Evolutionary conservation across 140 eudicot species (phyloP), one percentile per base, ranked within the genome.

Genomic region (Ambrosia hybrid): DNA sequence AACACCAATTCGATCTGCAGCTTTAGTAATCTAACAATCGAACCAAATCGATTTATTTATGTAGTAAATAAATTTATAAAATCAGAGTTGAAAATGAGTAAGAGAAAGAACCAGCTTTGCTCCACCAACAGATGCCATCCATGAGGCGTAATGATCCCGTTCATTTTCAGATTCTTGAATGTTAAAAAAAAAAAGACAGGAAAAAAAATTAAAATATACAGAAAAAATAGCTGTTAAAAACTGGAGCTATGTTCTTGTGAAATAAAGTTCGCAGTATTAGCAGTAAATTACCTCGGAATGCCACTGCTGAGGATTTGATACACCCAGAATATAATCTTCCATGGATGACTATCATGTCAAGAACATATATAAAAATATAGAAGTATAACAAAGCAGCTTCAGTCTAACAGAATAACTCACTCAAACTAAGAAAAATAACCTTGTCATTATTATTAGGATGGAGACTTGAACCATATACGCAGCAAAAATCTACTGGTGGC

Each of bases 251-350:
- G 48, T 68, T 68, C 59, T 12, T 45, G 67, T 12, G 39, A 41
- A 36, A 17, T 30, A 67, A 52, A n/a, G 14, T 36, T 70, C 3
- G 37, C 15, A 21, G 21, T 17, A 73, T 34, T 14, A 36, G 38
- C 15, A 9, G 72, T 21, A 66, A 57, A 65, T 33, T 49, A 85
- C 98, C 89, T 89, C 88, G 12, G 91, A 43, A 77, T 93, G 98
- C 98, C 98, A 93, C 73, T 90, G 82, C 38, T 69, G 81, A 82
- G 98, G 98, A 87, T 93, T 82, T 57, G 87, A 71, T 69, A 90
- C 98, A 67, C 97, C 98, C 26, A 93, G 84, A 77, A 93, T 90
- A 74, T 87, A 93, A 86, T 93, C 98, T 37, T 82, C 81, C 98
- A 93, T 90, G n/a, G 96, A 88, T 61, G 93, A 76, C 96, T 92